Percentiles rank a stretch among this genome's conserved stretches.
phyloP scores from a whole-genome alignment of 2,329 filamentous ascomycete genomes.

The Fusarium brevicatenulatum region DNA sequence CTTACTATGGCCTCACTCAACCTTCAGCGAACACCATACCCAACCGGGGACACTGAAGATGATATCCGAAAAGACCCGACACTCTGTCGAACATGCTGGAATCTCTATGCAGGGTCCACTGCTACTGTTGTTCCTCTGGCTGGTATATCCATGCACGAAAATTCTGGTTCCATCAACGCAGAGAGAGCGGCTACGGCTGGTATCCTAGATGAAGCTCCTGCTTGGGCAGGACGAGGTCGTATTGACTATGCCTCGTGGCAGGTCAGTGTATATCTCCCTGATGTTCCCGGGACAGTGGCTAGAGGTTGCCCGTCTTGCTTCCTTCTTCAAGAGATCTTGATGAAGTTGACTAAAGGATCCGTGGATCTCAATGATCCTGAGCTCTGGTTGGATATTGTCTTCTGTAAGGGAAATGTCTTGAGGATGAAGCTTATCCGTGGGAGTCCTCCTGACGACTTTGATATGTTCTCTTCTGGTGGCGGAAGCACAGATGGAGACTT shows the following conservation, averaged over 20 bases:
- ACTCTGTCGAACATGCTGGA: conserved; percentile 32
- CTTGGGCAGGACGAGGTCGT: conserved; percentile 18
- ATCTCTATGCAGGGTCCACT: conserved; percentile 32
- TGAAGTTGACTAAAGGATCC: conserved; percentile 8
- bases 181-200: conserved; percentile 5
- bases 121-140: conserved; percentile 3
- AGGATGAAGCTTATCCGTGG: conserved; percentile 2
- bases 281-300: conserved; percentile 3
- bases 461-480: conserved; percentile 19
- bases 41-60: conserved; percentile 16
- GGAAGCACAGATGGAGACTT: not conserved
- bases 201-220: not conserved
- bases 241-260: conserved; percentile 33
- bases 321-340: conserved; percentile 10
- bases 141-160: conserved; percentile 34
- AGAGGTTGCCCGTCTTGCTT: conserved; percentile 27
- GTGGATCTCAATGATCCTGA: conserved; percentile 5
- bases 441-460: conserved; percentile 18
- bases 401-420: conserved; percentile 34
- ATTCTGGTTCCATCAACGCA: conserved; percentile 17
- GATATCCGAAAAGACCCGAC: conserved; percentile 24
- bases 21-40: conserved; percentile 15
- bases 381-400: conserved; percentile 21
- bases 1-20: conserved; percentile 23
- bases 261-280: conserved; percentile 12